Base-by-base conservation (phyloP, 2,329 filamentous ascomycete species). In the Macrophomina pseudophaseolina region DNA sequence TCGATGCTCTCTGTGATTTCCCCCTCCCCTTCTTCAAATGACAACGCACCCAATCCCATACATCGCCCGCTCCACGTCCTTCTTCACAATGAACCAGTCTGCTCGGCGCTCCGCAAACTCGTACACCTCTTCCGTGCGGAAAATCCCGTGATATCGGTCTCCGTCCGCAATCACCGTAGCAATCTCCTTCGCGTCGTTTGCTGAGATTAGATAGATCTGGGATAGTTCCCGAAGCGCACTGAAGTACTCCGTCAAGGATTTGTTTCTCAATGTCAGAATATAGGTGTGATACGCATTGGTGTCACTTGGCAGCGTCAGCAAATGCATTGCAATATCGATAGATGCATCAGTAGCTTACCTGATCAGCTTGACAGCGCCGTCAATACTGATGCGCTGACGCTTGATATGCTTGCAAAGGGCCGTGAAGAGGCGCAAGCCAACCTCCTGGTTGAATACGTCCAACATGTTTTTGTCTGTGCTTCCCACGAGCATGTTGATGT, bases 381-480 rank as follows among this genome's bases (percentile, higher is more conserved):
- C 90, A 32, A 93, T 92, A 76, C 90, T 94, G 79, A 99, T 88
- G 66, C 95, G 90, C 82, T 98, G 95, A 9, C 94, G 91, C 83
- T 99, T 99, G 71, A 99, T 86, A 80, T 99, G 95, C 81, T 99
- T 99, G 85, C 94, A 97, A 60, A 99, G 84, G 18, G 92, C 91
- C 23, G 91, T 89, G 80, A 98, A 99, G 63, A 99, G 86, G 32
- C 95, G 91, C 70, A 97, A 86, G 0, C 95, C 95, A 32, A 99
- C 94, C 81, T 99, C 95, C 79, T 95, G 93, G 78, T 97, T 97
- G 84, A 99, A 99, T 14, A 99, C 95, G 75, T 99, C 95, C 32
- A 99, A 89, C 85, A 97, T 97, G 69, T 92, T 94, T 83, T 99
- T 99, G 77, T 99, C 95, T 1, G 94, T 98, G 76, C 92, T 97